A percentile compares a stretch with the other conserved stretches of the same genome.
Conservation (phyloP, 306 rosid species). For the Hippophae gyantsensis region DNA sequence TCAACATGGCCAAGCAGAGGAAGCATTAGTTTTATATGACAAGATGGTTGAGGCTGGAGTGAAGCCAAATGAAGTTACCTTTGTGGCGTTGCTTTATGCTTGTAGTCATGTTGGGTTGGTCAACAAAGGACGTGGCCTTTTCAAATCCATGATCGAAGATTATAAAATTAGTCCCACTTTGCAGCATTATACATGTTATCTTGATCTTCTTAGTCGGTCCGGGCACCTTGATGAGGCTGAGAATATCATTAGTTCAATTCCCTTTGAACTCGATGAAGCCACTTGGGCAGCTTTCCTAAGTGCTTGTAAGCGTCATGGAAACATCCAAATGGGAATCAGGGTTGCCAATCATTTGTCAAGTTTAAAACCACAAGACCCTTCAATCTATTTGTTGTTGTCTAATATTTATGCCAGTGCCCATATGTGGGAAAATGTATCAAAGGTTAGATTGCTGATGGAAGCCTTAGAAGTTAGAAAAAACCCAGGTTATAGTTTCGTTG, state of each 20-base stretch:
- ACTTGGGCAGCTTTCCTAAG: constrained; percentile 86
- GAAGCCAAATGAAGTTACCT: constrained; percentile 81
- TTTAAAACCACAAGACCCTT: constrained; percentile 55
- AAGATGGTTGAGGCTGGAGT: constrained; percentile 50
- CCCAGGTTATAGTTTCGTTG: constrained; percentile 77
- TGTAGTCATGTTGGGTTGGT: constrained; percentile 78
- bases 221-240: constrained; percentile 86
- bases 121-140: constrained; percentile 49
- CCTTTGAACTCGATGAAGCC: constrained; percentile 70
- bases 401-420: constrained; percentile 59
- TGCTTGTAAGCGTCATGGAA: constrained; percentile 64
- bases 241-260: constrained; percentile 45
- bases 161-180: constrained; percentile 59
- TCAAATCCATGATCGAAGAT: constrained; percentile 55
- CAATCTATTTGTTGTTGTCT: constrained; percentile 57
- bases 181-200: constrained; percentile 78
- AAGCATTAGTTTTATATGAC: constrained; percentile 60
- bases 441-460: constrained; percentile 56
- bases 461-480: constrained; percentile 57
- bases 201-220: constrained; percentile 80
- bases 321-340: constrained; percentile 51
- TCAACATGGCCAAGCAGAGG: constrained; percentile 66
- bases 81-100: constrained; percentile 78
- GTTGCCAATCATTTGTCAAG: constrained; percentile 48
- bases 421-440: constrained; percentile 68